A percentile compares a stretch with the other conserved stretches of the same genome.
Conservation (phyloP, 352 stramenopile species). For the Globisporangium emineosum region DNA sequence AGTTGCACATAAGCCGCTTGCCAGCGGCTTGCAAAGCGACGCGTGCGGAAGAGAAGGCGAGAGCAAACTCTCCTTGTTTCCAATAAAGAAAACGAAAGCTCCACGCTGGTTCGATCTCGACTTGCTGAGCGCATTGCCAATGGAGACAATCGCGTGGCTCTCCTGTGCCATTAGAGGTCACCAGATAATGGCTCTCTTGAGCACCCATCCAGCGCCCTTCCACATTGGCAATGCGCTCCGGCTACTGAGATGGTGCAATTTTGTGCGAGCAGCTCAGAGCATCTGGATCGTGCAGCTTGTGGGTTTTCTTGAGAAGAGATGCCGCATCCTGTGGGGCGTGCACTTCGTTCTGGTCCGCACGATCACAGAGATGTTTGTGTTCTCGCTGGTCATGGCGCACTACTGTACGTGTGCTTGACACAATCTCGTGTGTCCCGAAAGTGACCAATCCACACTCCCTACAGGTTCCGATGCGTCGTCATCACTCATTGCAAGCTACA, state of each 20-base stretch:
- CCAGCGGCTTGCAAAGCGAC: too few relatives aligned
- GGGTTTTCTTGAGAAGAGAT: neutral
- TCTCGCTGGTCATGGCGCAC: constrained; percentile 1
- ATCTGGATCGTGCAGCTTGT: neutral
- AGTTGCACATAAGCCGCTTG: too few relatives aligned
- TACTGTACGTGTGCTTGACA: constrained; percentile 7
- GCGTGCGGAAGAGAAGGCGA: too few relatives aligned
- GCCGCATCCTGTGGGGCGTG: neutral
- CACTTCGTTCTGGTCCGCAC: constrained; percentile 5
- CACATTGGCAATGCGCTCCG: constrained; percentile 1
- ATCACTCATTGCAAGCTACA: neutral
- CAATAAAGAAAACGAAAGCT: too few relatives aligned
- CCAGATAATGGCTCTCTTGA: neutral
- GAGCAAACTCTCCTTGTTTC: too few relatives aligned
- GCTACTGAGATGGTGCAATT: constrained; percentile 1
- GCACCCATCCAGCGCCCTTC: neutral
- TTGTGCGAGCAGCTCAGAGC: neutral
- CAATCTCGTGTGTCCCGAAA: neutral
- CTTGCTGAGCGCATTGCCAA: constrained; percentile 10
- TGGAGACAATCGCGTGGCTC: neutral
- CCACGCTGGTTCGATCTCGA: neutral
- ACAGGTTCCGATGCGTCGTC: neutral
- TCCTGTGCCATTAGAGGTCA: neutral
- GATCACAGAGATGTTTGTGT: neutral
- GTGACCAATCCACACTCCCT: neutral